Evolutionary conservation across 345 rosid genomes (phyloP), one percentile per base, ranked within the genome.

Genomic region (Jatropha curcas): DNA sequence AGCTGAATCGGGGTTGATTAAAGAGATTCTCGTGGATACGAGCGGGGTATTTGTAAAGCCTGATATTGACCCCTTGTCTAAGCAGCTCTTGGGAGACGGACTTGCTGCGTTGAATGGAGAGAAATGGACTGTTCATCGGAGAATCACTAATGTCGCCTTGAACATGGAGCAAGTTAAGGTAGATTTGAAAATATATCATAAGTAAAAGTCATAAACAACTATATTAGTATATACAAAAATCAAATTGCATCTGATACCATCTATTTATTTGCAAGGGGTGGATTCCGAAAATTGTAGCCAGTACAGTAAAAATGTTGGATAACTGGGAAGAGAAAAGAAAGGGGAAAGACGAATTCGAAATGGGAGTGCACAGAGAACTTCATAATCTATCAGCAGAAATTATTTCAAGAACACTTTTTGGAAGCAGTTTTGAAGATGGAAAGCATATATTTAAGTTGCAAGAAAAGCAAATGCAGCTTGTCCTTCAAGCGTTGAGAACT

Each of bases 151-250:
- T 65, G 88, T 84, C 25, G 86, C 91, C 22, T 87, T 85, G 65
- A 88, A 84, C 41, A 77, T 68, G 4, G 87, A 86, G 41, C 81
- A 72, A 35, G 75, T 87, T n/a, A 86, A 89, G 89, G 93, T 87
- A 24, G 46, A 11, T 12, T 2, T 27, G 12, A 16, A n/a, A n/a
- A n/a, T n/a, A n/a, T n/a, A n/a, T n/a, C n/a, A n/a, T n/a, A n/a
- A n/a, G n/a, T n/a, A n/a, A n/a, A n/a, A n/a, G n/a, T n/a, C n/a
- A n/a, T n/a, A n/a, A n/a, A n/a, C n/a, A n/a, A n/a, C n/a, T n/a
- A n/a, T n/a, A n/a, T n/a, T n/a, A n/a, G n/a, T n/a, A n/a, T n/a
- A n/a, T n/a, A n/a, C n/a, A n/a, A n/a, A n/a, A n/a, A n/a, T n/a
- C n/a, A n/a, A n/a, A n/a, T n/a, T 10, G 9, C 41, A 5, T 3